Evolutionary conservation across 768 basidiomycete species (phyloP).

Genomic region (Pisolithus sp.): DNA sequence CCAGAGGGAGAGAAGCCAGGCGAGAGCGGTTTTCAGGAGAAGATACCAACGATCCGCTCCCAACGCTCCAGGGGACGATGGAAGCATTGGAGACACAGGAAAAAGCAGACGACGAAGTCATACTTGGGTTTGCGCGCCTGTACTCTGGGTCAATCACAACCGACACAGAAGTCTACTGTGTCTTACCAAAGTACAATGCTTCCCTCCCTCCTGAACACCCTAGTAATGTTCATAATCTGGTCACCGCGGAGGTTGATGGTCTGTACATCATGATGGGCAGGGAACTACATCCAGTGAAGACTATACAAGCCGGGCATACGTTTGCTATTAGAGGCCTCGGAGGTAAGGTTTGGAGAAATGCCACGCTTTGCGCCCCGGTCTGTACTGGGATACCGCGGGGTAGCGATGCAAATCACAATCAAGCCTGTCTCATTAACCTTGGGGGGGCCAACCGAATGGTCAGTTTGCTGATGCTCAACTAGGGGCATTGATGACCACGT

Average conservation of each 20-base stretch:
- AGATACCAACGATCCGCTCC: slow-evolving; percentile 5
- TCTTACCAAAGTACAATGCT: slow-evolving; percentile 83
- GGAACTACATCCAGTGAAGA: slow-evolving; percentile 78
- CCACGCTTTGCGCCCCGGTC: slow-evolving; percentile 75
- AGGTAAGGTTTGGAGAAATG: slow-evolving; percentile 85
- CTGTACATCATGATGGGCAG: slow-evolving; percentile 98
- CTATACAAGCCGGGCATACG: slow-evolving; percentile 86
- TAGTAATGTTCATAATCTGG: slow-evolving; percentile 58
- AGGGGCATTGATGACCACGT: neutral
- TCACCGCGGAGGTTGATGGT: slow-evolving; percentile 56
- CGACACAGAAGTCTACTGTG: slow-evolving; percentile 59
- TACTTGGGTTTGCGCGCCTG: slow-evolving; percentile 90
- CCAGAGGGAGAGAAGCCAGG: slow-evolving; percentile 45
- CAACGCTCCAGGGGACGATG: slow-evolving; percentile 2
- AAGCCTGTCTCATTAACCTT: slow-evolving; percentile 68
- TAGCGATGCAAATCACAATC: slow-evolving; percentile 27
- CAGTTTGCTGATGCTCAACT: slow-evolving; percentile 16
- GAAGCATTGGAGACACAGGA: neutral
- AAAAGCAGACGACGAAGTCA: slow-evolving; percentile 42
- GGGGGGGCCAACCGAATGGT: slow-evolving; percentile 66
- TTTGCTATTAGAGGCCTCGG: slow-evolving; percentile 90
- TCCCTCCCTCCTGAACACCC: slow-evolving; percentile 58
- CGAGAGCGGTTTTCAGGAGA: slow-evolving; percentile 28
- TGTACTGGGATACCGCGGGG: slow-evolving; percentile 35
- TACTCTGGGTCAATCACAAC: slow-evolving; percentile 81